These are phyloP conservation scores for Novakomyces olei DNA, from an alignment of 805 yeast genomes.

Conservation along the genomic window DNA sequence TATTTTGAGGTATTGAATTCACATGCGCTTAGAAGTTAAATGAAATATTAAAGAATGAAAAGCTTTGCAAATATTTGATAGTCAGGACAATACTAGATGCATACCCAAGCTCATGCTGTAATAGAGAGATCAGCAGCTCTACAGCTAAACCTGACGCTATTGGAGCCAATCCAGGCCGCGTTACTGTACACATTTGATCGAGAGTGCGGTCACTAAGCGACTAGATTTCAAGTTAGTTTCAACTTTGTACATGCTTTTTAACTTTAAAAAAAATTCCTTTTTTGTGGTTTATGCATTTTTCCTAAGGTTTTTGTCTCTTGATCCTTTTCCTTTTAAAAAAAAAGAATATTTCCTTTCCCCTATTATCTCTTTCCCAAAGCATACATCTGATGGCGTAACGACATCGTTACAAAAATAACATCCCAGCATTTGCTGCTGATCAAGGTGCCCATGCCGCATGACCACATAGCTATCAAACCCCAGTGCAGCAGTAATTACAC, in stretches of 20 bases:
- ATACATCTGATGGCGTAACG: constrained; percentile 61
- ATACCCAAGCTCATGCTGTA: constrained; percentile 41
- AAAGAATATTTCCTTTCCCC: too few species aligned
- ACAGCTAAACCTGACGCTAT: constrained; percentile 73
- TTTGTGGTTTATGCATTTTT: too few species aligned
- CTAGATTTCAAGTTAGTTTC: too few species aligned
- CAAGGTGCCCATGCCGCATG: constrained; percentile 63
- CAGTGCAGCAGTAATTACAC: constrained; percentile 75
- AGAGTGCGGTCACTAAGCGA: constrained; percentile 61
- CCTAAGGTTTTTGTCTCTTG: too few species aligned
- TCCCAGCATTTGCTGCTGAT: constrained; percentile 32
- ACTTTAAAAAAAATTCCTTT: too few species aligned
- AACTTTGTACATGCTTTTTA: too few species aligned
- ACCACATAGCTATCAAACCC: constrained; percentile 89
- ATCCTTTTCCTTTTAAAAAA: too few species aligned
- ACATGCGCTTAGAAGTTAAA: too few species aligned
- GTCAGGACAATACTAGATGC: constrained; percentile 19
- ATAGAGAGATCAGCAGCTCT: constrained; percentile 49
- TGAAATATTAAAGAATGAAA: too few species aligned
- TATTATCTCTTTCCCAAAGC: too few species aligned
- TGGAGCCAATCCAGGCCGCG: constrained; percentile 86
- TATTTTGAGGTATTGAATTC: too few species aligned
- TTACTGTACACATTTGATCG: constrained; percentile 98
- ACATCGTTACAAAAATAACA: constrained; percentile 94
- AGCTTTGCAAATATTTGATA: too few species aligned